A percentile compares a stretch with the other conserved stretches of the same genome.
Conservation (phyloP, 345 rosid genomes). For the Gossypium herbaceum region DNA sequence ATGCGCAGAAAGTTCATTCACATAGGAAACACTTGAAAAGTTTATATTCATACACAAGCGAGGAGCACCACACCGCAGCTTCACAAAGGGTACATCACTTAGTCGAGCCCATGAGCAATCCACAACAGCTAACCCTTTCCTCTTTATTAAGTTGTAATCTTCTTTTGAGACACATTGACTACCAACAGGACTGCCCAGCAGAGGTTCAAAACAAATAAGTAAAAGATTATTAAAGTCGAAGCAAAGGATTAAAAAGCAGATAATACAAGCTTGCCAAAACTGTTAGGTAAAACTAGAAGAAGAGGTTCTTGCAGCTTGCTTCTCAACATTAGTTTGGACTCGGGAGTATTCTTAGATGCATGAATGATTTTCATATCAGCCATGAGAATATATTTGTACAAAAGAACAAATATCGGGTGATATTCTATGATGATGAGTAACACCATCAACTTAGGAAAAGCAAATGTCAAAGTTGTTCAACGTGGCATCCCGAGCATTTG, state of each 20-base stretch:
- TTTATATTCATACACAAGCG: conserved; percentile 68
- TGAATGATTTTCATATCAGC: background rate
- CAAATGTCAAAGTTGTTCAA: background rate
- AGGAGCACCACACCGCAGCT: conserved; percentile 87
- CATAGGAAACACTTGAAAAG: background rate
- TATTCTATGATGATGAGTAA: background rate
- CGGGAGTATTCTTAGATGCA: background rate
- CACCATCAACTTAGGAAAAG: background rate
- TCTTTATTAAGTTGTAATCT: conserved; percentile 65
- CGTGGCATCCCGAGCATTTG: background rate
- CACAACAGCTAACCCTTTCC: conserved; percentile 91
- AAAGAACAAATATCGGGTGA: background rate
- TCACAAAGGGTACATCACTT: conserved; percentile 87
- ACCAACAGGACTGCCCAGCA: conserved; percentile 79
- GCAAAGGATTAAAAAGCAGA: background rate
- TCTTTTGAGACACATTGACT: conserved; percentile 81
- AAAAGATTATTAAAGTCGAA: conserved; percentile 9
- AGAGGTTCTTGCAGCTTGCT: background rate
- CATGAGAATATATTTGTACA: background rate
- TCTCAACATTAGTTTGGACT: background rate
- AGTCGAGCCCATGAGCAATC: conserved; percentile 99
- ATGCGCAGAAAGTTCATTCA: background rate
- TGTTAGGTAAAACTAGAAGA: background rate
- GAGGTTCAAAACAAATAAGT: conserved; percentile 9
- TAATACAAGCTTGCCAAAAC: background rate